Conservation (phyloP, 495 filamentous ascomycete species). For the Neurospora tetrasperma region DNA sequence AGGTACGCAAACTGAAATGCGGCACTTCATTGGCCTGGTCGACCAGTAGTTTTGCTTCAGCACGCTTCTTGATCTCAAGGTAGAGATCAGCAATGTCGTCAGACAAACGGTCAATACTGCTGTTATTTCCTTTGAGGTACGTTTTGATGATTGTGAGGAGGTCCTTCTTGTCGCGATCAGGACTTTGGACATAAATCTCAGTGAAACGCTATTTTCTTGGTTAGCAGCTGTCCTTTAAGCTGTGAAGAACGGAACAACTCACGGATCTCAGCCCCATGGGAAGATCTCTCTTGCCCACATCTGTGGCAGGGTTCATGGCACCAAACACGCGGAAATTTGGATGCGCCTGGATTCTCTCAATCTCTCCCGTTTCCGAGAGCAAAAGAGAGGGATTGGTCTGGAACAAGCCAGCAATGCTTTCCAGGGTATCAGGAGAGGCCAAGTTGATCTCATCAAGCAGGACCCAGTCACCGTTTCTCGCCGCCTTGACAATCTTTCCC, state of each 20-base stretch:
- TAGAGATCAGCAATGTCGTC: constrained; percentile 78
- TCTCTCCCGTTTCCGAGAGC: constrained; percentile 82
- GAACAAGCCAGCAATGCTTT: constrained; percentile 82
- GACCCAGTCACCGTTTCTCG: constrained; percentile 93
- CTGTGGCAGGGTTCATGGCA: constrained; percentile 98
- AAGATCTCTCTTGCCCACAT: constrained; percentile 90
- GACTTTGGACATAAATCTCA: constrained; percentile 82
- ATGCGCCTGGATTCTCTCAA: constrained; percentile 80
- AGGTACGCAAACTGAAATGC: constrained; percentile 88
- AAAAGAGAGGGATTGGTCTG: constrained; percentile 70
- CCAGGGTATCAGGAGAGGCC: constrained; percentile 85
- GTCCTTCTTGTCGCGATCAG: constrained; percentile 75
- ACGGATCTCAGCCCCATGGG: constrained; percentile 49
- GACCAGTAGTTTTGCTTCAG: constrained; percentile 72
- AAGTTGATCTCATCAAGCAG: constrained; percentile 91
- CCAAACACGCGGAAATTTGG: constrained; percentile 93
- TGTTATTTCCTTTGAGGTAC: constrained; percentile 63
- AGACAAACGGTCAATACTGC: constrained; percentile 53
- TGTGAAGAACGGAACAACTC: fast-evolving
- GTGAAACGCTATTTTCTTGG: constrained; percentile 73
- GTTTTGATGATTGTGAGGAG: constrained; percentile 73
- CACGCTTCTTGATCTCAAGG: constrained; percentile 70
- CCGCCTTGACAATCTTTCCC: constrained; percentile 85
- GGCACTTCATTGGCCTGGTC: constrained; percentile 90
- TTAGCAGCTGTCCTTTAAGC: background rate